phyloP scores from a whole-genome alignment of 129 eudicot species.

The Tagetes patula region DNA sequence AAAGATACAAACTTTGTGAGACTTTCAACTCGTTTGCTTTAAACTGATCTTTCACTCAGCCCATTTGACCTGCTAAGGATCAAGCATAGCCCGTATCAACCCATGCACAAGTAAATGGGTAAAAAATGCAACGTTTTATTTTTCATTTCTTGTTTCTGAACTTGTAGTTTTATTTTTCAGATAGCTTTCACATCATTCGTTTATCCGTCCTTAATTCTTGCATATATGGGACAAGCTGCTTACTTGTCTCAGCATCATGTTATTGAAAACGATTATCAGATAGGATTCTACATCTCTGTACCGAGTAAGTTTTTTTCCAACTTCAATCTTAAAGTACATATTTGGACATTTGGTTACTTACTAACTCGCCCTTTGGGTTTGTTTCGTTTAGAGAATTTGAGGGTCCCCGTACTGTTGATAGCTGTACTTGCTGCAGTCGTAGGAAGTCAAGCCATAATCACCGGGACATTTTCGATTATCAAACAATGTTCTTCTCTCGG shows the following conservation, averaged over 20 bases:
- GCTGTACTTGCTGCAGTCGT: conserved; percentile 96
- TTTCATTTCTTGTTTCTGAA: not conserved
- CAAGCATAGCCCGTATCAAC: not conserved
- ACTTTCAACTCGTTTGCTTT: conserved; percentile 4
- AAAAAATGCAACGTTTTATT: not conserved
- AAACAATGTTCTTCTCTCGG: conserved; percentile 93
- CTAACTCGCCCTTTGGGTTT: not conserved
- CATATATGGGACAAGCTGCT: conserved; percentile 99
- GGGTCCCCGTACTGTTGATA: conserved; percentile 79
- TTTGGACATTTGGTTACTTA: not conserved
- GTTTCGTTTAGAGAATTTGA: conserved; percentile 48
- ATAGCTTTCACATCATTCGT: conserved; percentile 83
- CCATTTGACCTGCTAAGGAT: not conserved
- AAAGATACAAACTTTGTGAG: not conserved
- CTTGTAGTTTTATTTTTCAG: conserved; percentile 38
- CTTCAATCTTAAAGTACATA: not conserved
- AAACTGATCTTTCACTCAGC: not conserved
- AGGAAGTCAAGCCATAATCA: conserved; percentile 96
- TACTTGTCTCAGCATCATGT: conserved; percentile 82
- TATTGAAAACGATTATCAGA: conserved; percentile 41
- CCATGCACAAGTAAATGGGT: not conserved
- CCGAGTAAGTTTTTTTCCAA: conserved; percentile 53
- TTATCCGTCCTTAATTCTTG: conserved; percentile 85
- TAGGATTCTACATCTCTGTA: conserved; percentile 95
- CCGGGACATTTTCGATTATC: conserved; percentile 91